These are phyloP conservation scores for Decorospora gaudefroyi DNA, from an alignment of 2,329 filamentous ascomycete genomes.

Conservation along the genomic window DNA sequence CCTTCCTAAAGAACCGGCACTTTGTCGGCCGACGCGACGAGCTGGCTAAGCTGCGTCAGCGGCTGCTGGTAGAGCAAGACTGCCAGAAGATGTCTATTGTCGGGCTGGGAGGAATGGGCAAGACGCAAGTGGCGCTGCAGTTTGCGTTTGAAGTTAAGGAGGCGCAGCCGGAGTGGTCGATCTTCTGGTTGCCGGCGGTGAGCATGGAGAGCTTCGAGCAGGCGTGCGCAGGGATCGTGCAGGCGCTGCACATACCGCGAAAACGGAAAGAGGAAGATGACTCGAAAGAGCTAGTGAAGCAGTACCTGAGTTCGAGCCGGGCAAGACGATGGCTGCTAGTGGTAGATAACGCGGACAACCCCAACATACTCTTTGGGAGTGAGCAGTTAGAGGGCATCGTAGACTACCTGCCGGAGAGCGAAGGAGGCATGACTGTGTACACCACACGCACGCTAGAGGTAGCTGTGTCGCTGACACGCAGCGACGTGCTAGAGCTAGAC, in stretches of 20 bases:
- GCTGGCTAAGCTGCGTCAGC: constrained; percentile 31
- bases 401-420: constrained; percentile 17
- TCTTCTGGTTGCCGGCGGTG: constrained; percentile 30
- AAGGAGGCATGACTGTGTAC: constrained; percentile 11
- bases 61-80: constrained; percentile 26
- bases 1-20: constrained; percentile 29
- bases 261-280: constrained; percentile 20
- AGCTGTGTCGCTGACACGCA: constrained; percentile 11
- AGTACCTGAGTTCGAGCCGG: constrained; percentile 20
- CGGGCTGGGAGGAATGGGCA: constrained; percentile 40
- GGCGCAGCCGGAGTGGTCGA: constrained; percentile 15
- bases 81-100: constrained; percentile 34
- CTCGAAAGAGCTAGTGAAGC: constrained; percentile 28
- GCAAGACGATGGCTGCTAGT: constrained; percentile 20
- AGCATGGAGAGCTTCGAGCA: constrained; percentile 31
- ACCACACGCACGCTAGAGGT: constrained; percentile 17
- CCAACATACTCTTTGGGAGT: constrained; percentile 11
- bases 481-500: constrained; percentile 18
- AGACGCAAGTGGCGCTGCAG: constrained; percentile 40
- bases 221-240: constrained; percentile 15
- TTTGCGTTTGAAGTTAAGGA: constrained; percentile 35
- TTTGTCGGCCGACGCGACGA: constrained; percentile 35
- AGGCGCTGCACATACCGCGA: constrained; percentile 16
- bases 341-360: constrained; percentile 16
- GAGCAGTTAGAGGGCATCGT: constrained; percentile 10